Conservation (phyloP, 1,284 basidiomycete species). For the Pisolithus thermaeus region DNA sequence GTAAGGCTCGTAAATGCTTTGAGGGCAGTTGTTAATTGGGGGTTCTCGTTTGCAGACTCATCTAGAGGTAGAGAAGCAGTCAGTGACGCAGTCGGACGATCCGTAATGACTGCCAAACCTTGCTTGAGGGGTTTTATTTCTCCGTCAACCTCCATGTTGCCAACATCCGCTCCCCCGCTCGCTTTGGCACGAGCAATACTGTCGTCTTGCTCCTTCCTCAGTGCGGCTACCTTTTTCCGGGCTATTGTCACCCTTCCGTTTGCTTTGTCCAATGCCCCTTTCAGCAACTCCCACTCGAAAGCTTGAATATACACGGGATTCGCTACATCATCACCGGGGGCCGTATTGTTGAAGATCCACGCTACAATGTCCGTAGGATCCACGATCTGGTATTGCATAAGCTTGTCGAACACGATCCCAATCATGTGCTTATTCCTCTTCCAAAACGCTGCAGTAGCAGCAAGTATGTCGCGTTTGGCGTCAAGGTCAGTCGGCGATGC, state of each 20-base stretch:
- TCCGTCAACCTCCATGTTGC: conserved; percentile 64
- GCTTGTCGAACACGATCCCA: conserved; percentile 91
- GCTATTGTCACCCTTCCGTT: conserved; percentile 80
- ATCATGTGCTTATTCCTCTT: conserved; percentile 77
- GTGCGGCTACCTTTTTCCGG: conserved; percentile 59
- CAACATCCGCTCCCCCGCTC: conserved; percentile 37
- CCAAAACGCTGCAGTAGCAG: conserved; percentile 76
- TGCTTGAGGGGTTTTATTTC: conserved; percentile 46
- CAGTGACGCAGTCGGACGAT: not conserved
- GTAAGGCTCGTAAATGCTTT: conserved; percentile 70
- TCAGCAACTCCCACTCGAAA: conserved; percentile 79
- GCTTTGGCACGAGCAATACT: conserved; percentile 70
- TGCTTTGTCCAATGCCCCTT: conserved; percentile 80
- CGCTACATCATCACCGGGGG: conserved; percentile 15
- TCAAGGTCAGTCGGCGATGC: conserved; percentile 41
- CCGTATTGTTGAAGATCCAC: conserved; percentile 72
- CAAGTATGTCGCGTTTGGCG: conserved; percentile 68
- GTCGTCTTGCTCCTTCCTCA: conserved; percentile 86
- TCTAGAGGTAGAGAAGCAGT: conserved; percentile 25
- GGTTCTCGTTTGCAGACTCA: conserved; percentile 52
- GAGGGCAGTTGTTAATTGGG: conserved; percentile 60
- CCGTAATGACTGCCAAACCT: conserved; percentile 13
- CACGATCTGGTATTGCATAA: conserved; percentile 97
- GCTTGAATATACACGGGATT: conserved; percentile 45
- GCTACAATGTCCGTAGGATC: conserved; percentile 88